Base-by-base conservation (phyloP, 129 eudicot genomes). In the Artemisia annua region DNA sequence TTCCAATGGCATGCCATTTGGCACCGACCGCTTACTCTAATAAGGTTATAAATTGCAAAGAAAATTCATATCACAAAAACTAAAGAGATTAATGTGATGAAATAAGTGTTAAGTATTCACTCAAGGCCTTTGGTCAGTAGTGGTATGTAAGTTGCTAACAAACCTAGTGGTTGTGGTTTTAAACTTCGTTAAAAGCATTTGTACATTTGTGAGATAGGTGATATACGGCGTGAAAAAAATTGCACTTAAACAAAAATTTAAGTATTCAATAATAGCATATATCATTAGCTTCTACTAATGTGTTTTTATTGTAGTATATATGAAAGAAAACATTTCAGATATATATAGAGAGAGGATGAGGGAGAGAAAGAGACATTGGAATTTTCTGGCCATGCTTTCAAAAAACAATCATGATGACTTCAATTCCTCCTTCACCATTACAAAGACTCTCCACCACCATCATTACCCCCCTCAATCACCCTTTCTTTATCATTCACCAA, bases 341-440 rank as follows among this genome's bases (percentile, higher is more conserved):
- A 54, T 16, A 58, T 9, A 58, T 10, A 48, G 24, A 48, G 59
- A 72, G 48, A 73, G 50, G 26, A 26, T 60, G 48, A 43, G 20
- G 8, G 60, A 14, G 58, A 43, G 66, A 64, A 35, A 64, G 65
- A 77, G 69, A 68, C 46, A 44, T 77, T 77, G 48, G 63, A 70
- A 28, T 50, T 59, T 60, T 70, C 22, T 77, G 59, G 76, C 43
- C 76, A 70, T 70, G 81, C 71, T 70, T 78, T 70, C 76, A 78
- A 62, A 62, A 62, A 70, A 70, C 66, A 63, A 18, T 78, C 71
- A 78, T 70, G 24, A 78, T 78, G 76, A 78, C 76, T 77, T 69
- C 81, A n/a, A n/a, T 65, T 51, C 81, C 11, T 58, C 75, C 65
- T 35, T 63, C 65, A 10, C 19, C 52, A 13, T 63, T 50, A 20